A percentile compares a stretch with the other conserved stretches of the same genome.
These are phyloP conservation scores for Rhodosporidiobolus sp. DNA, from an alignment of 768 basidiomycete species.

Conservation along the genomic window DNA sequence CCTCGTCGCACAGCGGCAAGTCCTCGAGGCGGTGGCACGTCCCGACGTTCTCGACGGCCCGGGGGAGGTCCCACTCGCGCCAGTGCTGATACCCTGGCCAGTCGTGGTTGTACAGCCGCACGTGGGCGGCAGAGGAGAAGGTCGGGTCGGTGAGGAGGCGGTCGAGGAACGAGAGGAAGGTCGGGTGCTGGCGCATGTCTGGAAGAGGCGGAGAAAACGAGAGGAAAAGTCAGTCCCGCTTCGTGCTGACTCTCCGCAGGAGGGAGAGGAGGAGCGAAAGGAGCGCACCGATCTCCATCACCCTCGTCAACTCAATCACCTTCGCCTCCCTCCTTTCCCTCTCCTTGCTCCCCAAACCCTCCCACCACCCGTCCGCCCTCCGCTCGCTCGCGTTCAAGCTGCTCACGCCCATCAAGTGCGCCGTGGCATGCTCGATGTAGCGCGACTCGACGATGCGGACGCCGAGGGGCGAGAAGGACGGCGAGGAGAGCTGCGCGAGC, in stretches of 20 bases:
- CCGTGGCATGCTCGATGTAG: slow-evolving; percentile 14
- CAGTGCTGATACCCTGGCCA: background rate
- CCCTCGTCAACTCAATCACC: slow-evolving; percentile 9
- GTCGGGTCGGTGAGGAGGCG: slow-evolving; percentile 6
- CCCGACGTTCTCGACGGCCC: background rate
- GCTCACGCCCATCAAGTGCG: slow-evolving; percentile 5
- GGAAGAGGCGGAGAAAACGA: background rate
- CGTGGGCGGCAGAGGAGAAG: slow-evolving; percentile 5
- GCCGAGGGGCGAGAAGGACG: background rate
- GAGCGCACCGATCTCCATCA: slow-evolving; percentile 15
- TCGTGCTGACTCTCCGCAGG: no score
- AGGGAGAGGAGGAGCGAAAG: background rate
- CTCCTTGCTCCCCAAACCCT: background rate
- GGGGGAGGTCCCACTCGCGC: background rate
- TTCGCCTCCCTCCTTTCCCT: background rate
- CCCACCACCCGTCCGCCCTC: slow-evolving; percentile 8
- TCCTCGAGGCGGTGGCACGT: no score
- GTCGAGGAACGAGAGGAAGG: slow-evolving; percentile 15
- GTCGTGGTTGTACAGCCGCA: slow-evolving; percentile 16
- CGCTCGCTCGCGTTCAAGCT: background rate
- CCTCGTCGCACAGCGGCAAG: no score
- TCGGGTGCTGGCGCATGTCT: slow-evolving; percentile 18
- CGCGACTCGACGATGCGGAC: slow-evolving; percentile 18
- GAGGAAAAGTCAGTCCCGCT: background rate
- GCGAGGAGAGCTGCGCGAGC: slow-evolving; percentile 17